Evolutionary conservation across 352 stramenopile genomes (phyloP), one percentile per base, ranked within the genome.

Genomic region (Pythium scleroteichum): DNA sequence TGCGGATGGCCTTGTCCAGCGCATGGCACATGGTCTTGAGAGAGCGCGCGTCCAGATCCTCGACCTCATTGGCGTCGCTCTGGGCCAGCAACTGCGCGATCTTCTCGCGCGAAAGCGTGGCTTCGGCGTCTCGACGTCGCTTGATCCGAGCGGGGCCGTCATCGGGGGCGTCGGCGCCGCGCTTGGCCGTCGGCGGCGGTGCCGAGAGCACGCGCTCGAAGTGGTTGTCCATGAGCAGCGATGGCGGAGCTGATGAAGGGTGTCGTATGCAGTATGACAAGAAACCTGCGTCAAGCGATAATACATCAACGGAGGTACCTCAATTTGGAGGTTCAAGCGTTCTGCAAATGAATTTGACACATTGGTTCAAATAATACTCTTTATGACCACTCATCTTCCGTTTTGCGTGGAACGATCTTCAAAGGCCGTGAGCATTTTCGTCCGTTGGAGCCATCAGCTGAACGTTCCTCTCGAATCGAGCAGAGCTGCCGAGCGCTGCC

Each of bases 1-100:
- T 66, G 23, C 75, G 76, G 38, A 91, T 83, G 52, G 73, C 76
- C 47, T 84, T 85, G 49, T 90, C 77, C 40, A 91, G 67, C 44
- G 59, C 66, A 14, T 73, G 50, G 7, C 85, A 49, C 59, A 92
- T 68, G 32, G 53, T 20, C 29, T 68, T 64, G 23, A 72, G 54
- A 35, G 78, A 54, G 22, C 83, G 83, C 33, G 82, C 73, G 59
- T 96, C 86, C 45, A 97, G 46, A 12, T 68, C 65, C 26, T 76
- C 77, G 39, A 78, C 60, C 19, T 77, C 70, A 38, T 85, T 63
- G n/a, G 64, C 70, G 47, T 83, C 67, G 3, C 76, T 78, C 14
- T 59, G 48, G 5, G 75, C 73, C 46, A 91, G 62, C 26, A 89
- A 52, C 40, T 68, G 66, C 24, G 64, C 78, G 50, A 91, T 66